phyloP scores from a whole-genome alignment of 331 rosid species.

The Arachis monticola region DNA sequence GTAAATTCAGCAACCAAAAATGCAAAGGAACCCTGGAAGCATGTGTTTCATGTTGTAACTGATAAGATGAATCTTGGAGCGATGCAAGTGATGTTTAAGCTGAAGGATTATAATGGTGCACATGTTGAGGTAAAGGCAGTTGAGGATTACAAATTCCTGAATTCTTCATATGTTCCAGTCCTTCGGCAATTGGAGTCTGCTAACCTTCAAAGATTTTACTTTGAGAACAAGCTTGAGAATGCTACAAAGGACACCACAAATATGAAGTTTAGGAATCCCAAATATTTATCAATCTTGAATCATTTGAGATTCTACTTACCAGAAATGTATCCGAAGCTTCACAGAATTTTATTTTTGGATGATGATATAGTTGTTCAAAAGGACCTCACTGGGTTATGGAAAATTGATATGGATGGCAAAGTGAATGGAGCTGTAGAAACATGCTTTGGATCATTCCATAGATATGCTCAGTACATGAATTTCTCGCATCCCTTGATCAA shows the following conservation, averaged over 20 bases:
- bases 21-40: conserved; percentile 93
- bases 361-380: conserved; percentile 95
- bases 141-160: conserved; percentile 91
- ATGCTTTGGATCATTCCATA: conserved; percentile 93
- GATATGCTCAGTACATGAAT: conserved; percentile 96
- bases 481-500: conserved; percentile 96
- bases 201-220: conserved; percentile 84
- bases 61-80: conserved; percentile 99
- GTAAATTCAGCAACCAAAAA: conserved; percentile 87
- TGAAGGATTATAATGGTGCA: conserved; percentile 84
- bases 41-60: conserved; percentile 95
- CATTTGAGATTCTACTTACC: conserved; percentile 95
- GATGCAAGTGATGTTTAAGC: conserved; percentile 95
- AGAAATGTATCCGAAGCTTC: conserved; percentile 90
- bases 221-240: conserved; percentile 91
- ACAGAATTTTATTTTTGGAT: conserved; percentile 81
- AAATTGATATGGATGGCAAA: conserved; percentile 94
- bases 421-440: conserved; percentile 99
- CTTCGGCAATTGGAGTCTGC: conserved; percentile 87
- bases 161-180: conserved; percentile 90
- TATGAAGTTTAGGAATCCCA: conserved; percentile 95
- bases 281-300: conserved; percentile 84
- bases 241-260: conserved; percentile 94
- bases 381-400: conserved; percentile 93
- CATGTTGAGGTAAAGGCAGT: conserved; percentile 93